Percentiles rank a stretch among this genome's conserved stretches.
Conservation (phyloP, 1,284 basidiomycete genomes). For the Marasmius sp. region DNA sequence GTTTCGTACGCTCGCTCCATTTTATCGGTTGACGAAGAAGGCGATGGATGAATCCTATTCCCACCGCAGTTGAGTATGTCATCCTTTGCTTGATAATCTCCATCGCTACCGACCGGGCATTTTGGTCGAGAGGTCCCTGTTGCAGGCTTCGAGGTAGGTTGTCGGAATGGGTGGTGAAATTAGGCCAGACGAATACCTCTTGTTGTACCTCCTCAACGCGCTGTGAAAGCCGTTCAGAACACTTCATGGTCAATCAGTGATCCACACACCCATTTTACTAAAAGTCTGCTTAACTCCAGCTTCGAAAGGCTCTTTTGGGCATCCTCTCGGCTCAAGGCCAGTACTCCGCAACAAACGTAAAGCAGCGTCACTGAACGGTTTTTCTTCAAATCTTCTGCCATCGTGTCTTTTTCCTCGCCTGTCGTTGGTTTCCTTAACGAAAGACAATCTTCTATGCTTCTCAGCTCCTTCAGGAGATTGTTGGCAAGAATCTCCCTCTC, state of each 20-base stretch:
- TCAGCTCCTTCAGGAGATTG: no score
- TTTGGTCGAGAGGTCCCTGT: neutral
- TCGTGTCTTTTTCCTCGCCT: no score
- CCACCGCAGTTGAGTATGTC: conserved; percentile 6
- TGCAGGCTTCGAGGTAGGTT: no score
- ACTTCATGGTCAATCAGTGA: neutral
- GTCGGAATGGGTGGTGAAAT: neutral
- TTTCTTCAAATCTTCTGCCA: no score
- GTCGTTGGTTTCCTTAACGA: no score
- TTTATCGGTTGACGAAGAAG: conserved; percentile 2
- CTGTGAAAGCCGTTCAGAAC: neutral
- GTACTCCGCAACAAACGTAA: no score
- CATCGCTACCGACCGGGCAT: neutral
- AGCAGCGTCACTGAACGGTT: no score
- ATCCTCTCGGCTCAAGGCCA: no score
- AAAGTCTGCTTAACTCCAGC: neutral
- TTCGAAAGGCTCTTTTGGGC: no score
- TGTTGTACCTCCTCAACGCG: neutral
- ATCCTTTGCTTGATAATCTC: neutral
- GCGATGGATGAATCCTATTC: conserved; percentile 7
- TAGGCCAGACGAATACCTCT: neutral
- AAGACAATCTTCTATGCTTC: no score
- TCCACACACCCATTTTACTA: neutral
- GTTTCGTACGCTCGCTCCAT: neutral
- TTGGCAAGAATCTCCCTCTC: no score